Evolutionary conservation across 1,284 basidiomycete genomes (phyloP), one percentile per base, ranked within the genome.

Genomic region (Cystobasidium pallidum): DNA sequence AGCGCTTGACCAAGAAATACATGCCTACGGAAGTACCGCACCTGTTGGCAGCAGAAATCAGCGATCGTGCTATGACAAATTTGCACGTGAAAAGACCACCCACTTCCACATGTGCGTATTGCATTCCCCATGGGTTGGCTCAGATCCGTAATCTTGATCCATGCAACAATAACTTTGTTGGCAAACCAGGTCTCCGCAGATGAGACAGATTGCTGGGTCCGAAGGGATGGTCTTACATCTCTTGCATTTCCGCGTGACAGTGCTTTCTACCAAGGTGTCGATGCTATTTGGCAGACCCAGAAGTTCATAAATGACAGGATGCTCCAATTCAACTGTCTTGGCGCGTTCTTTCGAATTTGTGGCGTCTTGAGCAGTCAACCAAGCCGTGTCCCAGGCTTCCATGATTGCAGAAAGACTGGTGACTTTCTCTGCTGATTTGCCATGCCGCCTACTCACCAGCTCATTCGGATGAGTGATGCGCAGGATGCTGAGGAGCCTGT

Each of bases 101-200:
- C 80, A 96, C 91, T 91, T 89, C 85, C 92, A 86, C 76, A 90
- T 91, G 81, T 99, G 96, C 83, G 91, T 87, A 81, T 98, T 99
- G 81, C 95, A 98, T 80, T 99, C 96, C 41, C 88, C 83, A 84
- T 91, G 81, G 72, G 87, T 75, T 30, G 77, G 75, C 81, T 75
- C 85, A 82, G 66, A 86, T 83, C 51, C 83, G 84, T 57, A 84
- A 51, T 92, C 89, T 28, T 83, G 78, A 77, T 94, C 91, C 76
- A 86, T 85, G 81, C 95, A 99, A 79, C 95, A 99, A 78, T 94
- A 90, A 75, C 91, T 91, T 79, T 94, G 91, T 82, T 94, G 87
- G 80, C 96, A 99, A 8, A 92, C 88, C 19, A 90, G 87, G 54
- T 88, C 85, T 0, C 95, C 95, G 78, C 96, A 99, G 63, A 94